A percentile compares a stretch with the other conserved stretches of the same genome.
phyloP scores from a whole-genome alignment of 495 filamentous ascomycete genomes.

The Aspergillus bertholletiae region DNA sequence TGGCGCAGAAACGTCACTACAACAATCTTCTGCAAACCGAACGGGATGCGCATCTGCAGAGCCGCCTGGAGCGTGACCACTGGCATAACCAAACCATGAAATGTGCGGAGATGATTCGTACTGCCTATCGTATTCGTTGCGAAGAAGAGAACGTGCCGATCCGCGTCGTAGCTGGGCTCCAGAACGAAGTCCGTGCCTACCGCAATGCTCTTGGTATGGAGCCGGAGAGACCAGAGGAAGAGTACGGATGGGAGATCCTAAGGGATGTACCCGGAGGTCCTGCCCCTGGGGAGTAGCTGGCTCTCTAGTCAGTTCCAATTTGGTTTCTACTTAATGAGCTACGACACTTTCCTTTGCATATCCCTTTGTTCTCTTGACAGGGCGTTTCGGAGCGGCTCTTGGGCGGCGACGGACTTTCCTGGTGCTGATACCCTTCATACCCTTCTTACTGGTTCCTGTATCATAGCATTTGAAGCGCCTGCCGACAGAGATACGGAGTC shows the following conservation, averaged over 20 bases:
- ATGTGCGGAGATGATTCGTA: slow-evolving; percentile 50
- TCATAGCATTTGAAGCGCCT: not conserved
- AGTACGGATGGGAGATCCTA: slow-evolving; percentile 51
- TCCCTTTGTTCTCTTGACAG: not conserved
- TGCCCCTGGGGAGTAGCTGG: slow-evolving; percentile 4
- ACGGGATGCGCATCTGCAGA: slow-evolving; percentile 52
- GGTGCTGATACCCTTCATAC: slow-evolving; percentile 6
- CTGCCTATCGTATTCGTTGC: slow-evolving; percentile 45
- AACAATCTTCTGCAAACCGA: slow-evolving; percentile 55
- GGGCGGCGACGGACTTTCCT: not conserved
- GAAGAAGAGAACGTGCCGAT: slow-evolving; percentile 47
- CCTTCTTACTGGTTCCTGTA: not conserved
- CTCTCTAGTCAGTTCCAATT: not conserved
- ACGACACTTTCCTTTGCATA: not conserved
- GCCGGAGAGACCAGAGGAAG: slow-evolving; percentile 47
- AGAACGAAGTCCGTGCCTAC: slow-evolving; percentile 54
- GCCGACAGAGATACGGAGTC: not conserved
- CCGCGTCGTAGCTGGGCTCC: slow-evolving; percentile 48
- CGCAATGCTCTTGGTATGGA: slow-evolving; percentile 52
- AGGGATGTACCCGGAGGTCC: slow-evolving; percentile 38
- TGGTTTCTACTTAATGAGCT: not conserved
- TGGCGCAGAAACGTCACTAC: slow-evolving; percentile 57
- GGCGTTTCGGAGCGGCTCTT: slow-evolving; percentile 6
- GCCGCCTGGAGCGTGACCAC: slow-evolving; percentile 60
- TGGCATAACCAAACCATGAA: slow-evolving; percentile 59